Evolutionary conservation across 441 rosid genomes (phyloP), one percentile per base, ranked within the genome.

Genomic region (Corymbia citriodora): DNA sequence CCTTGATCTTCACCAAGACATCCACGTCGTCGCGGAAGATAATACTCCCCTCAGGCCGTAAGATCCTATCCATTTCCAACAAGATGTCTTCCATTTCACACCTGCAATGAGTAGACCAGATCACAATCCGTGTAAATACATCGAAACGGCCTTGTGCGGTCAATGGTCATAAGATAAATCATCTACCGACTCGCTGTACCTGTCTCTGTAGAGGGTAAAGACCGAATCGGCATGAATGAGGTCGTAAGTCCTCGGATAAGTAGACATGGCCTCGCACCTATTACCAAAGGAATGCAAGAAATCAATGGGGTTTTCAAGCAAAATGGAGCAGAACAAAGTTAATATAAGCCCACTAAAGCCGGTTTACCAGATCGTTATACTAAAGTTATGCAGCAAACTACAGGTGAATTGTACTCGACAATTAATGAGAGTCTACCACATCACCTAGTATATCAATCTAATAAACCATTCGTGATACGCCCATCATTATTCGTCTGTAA

Each of bases 71-170:
- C 85, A 90, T 90, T 87, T 90, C 91, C 87, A 90, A 33, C 81
- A 90, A 53, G 54, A 90, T 88, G 61, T 92, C 92, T 81, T 91
- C 95, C 92, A 94, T 92, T 88, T 94, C 92, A 88, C 97, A 95
- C 54, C 96, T 94, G 93, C 17, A 3, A 48, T 6, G 52, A 36
- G 87, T 40, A 23, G 50, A 65, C 25, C 63, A 53, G 14, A 85
- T 11, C n/a, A 23, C 9, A 68, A 50, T 14, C 86, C 25, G 5
- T 50, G 18, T 57, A 49, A 40, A 14, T 23, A 61, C n/a, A 29
- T 36, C 52, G 6, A 74, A 74, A 74, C 17, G 8, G 52, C 85
- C 85, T 40, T 3, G 50, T 11, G 85, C 2, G 1, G 6, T 40
- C 16, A 2, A 74, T 36, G 50, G 5, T 74, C 16, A 3, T 33